Evolutionary conservation across 768 basidiomycete species (phyloP).

Genomic region (Tubosaeta sp.): DNA sequence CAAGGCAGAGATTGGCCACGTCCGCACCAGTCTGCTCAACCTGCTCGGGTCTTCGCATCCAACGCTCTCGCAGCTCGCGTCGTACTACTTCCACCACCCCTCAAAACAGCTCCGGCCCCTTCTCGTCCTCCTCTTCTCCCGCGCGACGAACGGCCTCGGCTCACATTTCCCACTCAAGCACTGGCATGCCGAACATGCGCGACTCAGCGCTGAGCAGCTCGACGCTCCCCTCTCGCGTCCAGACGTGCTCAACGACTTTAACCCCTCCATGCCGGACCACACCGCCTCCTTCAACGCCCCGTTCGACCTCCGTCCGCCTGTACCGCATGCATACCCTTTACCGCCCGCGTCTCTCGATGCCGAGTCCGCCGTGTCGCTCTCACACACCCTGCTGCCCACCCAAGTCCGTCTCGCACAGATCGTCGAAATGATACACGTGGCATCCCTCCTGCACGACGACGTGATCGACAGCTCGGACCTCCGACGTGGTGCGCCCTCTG

Average conservation of each 20-base stretch:
- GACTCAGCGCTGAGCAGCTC: constrained; percentile 55
- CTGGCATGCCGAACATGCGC: constrained; percentile 58
- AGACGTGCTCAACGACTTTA: constrained; percentile 87
- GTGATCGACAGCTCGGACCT: constrained; percentile 74
- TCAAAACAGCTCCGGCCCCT: constrained; percentile 90
- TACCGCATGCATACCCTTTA: constrained; percentile 19
- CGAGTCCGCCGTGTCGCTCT: constrained; percentile 22
- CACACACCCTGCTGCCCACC: constrained; percentile 58
- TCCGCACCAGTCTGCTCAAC: constrained; percentile 68
- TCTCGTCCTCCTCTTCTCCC: constrained; percentile 83
- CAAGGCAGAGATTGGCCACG: constrained; percentile 62
- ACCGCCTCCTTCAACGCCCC: constrained; percentile 62
- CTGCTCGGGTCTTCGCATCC: constrained; percentile 90
- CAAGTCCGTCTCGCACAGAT: constrained; percentile 93
- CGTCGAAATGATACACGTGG: constrained; percentile 97
- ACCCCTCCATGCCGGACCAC: constrained; percentile 80
- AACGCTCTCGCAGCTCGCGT: constrained; percentile 78
- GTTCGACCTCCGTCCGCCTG: constrained; percentile 45
- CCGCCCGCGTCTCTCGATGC: constrained; percentile 21
- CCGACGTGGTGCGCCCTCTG: constrained; percentile 64
- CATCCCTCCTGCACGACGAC: constrained; percentile 89
- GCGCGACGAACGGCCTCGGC: constrained; percentile 91
- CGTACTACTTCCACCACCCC: constrained; percentile 87
- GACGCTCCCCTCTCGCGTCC: constrained; percentile 76
- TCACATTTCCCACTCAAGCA: constrained; percentile 53